phyloP scores from a whole-genome alignment of 2,329 filamentous ascomycete genomes.

The Diaporthe citri region DNA sequence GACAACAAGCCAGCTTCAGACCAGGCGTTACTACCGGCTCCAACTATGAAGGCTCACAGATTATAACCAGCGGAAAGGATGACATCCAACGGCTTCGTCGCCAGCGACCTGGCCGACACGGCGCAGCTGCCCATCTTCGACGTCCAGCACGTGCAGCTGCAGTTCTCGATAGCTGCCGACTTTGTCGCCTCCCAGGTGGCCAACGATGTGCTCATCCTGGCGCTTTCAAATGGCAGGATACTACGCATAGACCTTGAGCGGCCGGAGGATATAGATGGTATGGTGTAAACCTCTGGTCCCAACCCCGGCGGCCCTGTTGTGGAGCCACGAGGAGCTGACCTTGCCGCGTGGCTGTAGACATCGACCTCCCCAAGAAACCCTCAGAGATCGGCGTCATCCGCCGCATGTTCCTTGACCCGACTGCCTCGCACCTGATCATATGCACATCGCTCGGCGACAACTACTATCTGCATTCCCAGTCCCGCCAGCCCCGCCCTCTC shows the following conservation, averaged over 20 bases:
- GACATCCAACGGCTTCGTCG: conserved; percentile 81
- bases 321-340: neutral
- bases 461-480: conserved; percentile 97
- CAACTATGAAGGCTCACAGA: conserved; percentile 38
- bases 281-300: conserved; percentile 41
- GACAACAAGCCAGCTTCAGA: neutral
- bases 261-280: conserved; percentile 93
- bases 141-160: conserved; percentile 90
- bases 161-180: conserved; percentile 93
- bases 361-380: conserved; percentile 94
- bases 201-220: conserved; percentile 95
- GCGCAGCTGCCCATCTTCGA: conserved; percentile 91
- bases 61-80: conserved; percentile 56
- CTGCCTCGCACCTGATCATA: conserved; percentile 92
- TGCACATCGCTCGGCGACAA: conserved; percentile 94
- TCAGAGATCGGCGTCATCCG: conserved; percentile 93
- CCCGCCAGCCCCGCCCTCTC: conserved; percentile 85
- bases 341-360: conserved; percentile 70
- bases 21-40: conserved; percentile 1
- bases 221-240: conserved; percentile 91
- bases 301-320: neutral
- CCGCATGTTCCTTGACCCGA: conserved; percentile 97
- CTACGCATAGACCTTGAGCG: conserved; percentile 94
- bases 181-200: conserved; percentile 97
- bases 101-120: conserved; percentile 68